Evolutionary conservation across 176 grass and related monocot species (phyloP), one percentile per base, ranked within the genome.

Genomic region (Oryza coarctata): DNA sequence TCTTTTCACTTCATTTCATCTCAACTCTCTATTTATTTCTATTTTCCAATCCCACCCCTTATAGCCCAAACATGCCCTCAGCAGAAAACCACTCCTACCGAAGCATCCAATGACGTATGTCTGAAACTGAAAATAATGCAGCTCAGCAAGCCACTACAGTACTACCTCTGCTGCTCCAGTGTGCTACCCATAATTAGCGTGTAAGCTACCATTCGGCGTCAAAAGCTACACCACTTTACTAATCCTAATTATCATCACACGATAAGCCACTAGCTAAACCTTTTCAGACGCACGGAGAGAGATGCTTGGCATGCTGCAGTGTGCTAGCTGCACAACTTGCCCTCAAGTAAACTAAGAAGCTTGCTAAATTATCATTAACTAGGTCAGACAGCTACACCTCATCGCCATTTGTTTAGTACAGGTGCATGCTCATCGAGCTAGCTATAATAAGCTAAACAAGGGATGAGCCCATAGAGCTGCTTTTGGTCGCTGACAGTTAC

Each of bases 401-500:
- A 65, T 74, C 13, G 6, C 38, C 39, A 26, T 72, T 36, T 65
- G 39, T 45, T 82, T 49, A 73, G 52, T 45, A 20, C 35, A 17
- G 20, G 39, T 62, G 38, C 45, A 26, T n/a, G 67, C 35, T 14
- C 50, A 55, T 55, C 32, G 18, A 67, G 32, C 60, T 62, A 75
- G 70, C 22, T n/a, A n/a, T n/a, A n/a, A n/a, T n/a, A n/a, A n/a
- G n/a, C n/a, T 68, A 75, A 81, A 27, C 50, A 62, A 57, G 0
- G 0, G 43, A 47, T 36, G 3, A 36, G 14, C 44, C 41, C 23
- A 12, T 35, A 7, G 27, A 15, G 32, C 6, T 55, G 50, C 62
- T 57, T 75, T 83, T 23, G 80, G 61, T 65, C 45, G 38, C 63
- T 75, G 32, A 13, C n/a, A 25, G n/a, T 60, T 60, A 60, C 44